phyloP scores from a whole-genome alignment of 805 yeast species.

The Saccharomycopsis schoenii region DNA sequence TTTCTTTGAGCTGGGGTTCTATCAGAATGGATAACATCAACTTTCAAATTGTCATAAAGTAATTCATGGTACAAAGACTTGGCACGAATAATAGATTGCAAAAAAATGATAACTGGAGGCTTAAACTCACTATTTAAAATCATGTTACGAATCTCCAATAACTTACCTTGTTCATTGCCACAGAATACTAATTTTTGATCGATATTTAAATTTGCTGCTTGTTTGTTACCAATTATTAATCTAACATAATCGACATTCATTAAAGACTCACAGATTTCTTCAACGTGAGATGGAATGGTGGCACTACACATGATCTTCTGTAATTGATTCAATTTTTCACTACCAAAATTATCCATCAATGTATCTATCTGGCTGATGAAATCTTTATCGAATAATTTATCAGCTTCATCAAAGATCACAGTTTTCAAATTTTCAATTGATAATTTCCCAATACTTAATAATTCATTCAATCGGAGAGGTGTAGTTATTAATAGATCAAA shows the following conservation, averaged over 20 bases:
- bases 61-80: conserved; percentile 91
- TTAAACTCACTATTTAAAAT: conserved; percentile 73
- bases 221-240: conserved; percentile 85
- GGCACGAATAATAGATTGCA: conserved; percentile 88
- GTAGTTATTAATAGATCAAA: conserved; percentile 80
- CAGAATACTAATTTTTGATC: conserved; percentile 78
- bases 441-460: conserved; percentile 51
- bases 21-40: conserved; percentile 94
- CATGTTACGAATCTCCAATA: conserved; percentile 84
- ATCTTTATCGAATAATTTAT: conserved; percentile 76
- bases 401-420: conserved; percentile 91
- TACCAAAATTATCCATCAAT: conserved; percentile 37
- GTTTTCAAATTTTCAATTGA: conserved; percentile 60
- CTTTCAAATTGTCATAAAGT: conserved; percentile 82
- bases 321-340: conserved; percentile 24
- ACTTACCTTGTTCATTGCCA: conserved; percentile 93
- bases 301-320: conserved; percentile 82
- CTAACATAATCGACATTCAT: conserved; percentile 75
- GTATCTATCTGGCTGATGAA: conserved; percentile 86
- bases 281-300: conserved; percentile 88
- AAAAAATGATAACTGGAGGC: conserved; percentile 88
- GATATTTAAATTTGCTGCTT: conserved; percentile 78
- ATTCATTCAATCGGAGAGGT: conserved; percentile 79
- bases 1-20: conserved; percentile 84
- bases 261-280: conserved; percentile 73